Percentiles rank a stretch among this genome's conserved stretches.
These are phyloP conservation scores for Vitis labrusca DNA, from an alignment of 164 flowering plant species.

Conservation along the genomic window DNA sequence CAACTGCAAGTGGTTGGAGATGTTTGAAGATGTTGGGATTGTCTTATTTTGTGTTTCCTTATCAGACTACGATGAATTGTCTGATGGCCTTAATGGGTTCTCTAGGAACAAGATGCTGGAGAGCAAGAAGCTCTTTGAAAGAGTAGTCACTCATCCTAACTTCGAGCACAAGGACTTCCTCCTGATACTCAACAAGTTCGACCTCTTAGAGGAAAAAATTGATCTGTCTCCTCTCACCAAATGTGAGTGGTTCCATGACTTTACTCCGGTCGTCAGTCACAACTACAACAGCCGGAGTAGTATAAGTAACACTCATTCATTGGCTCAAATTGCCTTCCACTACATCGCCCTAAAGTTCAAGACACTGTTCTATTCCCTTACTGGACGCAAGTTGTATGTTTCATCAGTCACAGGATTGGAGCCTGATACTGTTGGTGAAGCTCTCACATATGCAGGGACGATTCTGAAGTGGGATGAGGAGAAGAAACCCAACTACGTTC, in stretches of 20 bases:
- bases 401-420: constrained; percentile 31
- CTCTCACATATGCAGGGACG: constrained; percentile 32
- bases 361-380: constrained; percentile 24
- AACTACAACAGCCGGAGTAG: constrained; percentile 3
- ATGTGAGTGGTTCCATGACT: constrained; percentile 48
- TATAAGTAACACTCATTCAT: constrained; percentile 14
- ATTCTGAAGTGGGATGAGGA: constrained; percentile 36
- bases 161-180: constrained; percentile 25
- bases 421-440: constrained; percentile 29
- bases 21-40: constrained; percentile 39
- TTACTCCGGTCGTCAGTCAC: constrained; percentile 29
- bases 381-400: constrained; percentile 31
- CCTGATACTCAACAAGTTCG: constrained; percentile 41
- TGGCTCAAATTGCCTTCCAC: constrained; percentile 33
- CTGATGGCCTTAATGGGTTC: constrained; percentile 17
- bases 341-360: constrained; percentile 45
- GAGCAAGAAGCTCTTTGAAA: constrained; percentile 38
- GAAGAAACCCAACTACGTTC: constrained; percentile 5
- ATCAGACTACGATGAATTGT: constrained; percentile 27
- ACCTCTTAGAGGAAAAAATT: constrained; percentile 36
- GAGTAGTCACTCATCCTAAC: constrained; percentile 30
- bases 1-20: constrained; percentile 41
- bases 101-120: constrained; percentile 35
- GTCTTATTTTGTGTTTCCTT: constrained; percentile 37
- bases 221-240: constrained; percentile 25